phyloP scores from a whole-genome alignment of 768 basidiomycete genomes.

The Kwoniella dejecticola region DNA sequence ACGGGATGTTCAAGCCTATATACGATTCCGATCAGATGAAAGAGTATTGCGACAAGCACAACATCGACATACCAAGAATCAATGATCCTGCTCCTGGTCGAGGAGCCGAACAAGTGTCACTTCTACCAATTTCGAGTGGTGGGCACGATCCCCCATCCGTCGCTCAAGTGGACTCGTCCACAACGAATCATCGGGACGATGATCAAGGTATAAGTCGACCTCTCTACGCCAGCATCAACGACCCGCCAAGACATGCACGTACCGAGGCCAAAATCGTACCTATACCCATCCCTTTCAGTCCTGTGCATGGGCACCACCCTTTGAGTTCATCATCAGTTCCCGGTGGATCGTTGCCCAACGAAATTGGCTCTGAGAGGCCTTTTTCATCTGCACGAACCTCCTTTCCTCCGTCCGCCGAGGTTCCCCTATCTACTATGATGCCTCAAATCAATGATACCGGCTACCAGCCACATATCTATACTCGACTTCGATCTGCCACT shows the following conservation, averaged over 20 bases:
- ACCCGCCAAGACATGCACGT: neutral
- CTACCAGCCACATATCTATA: no score
- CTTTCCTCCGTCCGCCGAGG: no score
- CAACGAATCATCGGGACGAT: neutral
- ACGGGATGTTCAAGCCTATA: constrained; percentile 19
- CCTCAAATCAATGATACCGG: no score
- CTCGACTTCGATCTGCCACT: no score
- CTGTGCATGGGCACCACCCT: no score
- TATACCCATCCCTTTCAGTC: constrained; percentile 24
- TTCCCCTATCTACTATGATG: no score
- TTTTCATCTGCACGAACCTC: no score
- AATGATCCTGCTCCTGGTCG: neutral
- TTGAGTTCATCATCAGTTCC: no score
- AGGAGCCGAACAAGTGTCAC: neutral
- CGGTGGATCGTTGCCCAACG: neutral
- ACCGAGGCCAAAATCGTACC: constrained; percentile 11
- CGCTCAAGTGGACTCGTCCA: neutral
- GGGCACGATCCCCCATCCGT: constrained; percentile 25
- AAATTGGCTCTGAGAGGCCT: no score
- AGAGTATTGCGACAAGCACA: constrained; percentile 21
- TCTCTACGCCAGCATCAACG: neutral
- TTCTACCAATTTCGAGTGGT: constrained; percentile 22
- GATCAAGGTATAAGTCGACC: neutral
- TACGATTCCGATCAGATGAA: constrained; percentile 28
- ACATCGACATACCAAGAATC: constrained; percentile 1